Evolutionary conservation across 306 rosid genomes (phyloP).

Genomic region (Prunus kanzakura): DNA sequence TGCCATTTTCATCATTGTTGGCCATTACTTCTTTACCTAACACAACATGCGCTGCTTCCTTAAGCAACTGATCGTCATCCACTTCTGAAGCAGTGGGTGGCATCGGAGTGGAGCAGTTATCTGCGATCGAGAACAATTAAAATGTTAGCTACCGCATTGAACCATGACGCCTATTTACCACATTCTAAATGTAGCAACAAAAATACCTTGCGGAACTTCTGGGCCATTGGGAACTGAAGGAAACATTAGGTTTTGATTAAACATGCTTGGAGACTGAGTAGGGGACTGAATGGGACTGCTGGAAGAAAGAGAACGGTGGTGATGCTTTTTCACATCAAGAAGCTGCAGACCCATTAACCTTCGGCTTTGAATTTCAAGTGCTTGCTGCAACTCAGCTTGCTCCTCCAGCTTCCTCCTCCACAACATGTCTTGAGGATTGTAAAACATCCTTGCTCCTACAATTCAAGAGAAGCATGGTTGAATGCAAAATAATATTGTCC

Average conservation of each 20-base stretch:
- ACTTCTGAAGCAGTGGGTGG: conserved; percentile 25
- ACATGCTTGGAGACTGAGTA: conserved; percentile 56
- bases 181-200: not conserved
- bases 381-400: conserved; percentile 86
- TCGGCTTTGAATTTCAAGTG: conserved; percentile 83
- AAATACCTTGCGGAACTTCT: conserved; percentile 54
- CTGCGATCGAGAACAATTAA: conserved; percentile 36
- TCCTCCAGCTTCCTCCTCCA: conserved; percentile 94
- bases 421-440: conserved; percentile 75
- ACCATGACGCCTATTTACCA: not conserved
- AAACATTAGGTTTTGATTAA: conserved; percentile 42
- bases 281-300: conserved; percentile 83
- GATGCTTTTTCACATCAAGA: conserved; percentile 84
- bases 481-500: not conserved
- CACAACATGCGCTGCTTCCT: conserved; percentile 8
- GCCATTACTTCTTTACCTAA: conserved; percentile 35
- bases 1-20: conserved; percentile 35
- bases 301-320: conserved; percentile 60
- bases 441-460: conserved; percentile 76
- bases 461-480: not conserved
- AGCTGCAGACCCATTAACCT: conserved; percentile 86
- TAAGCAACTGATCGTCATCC: conserved; percentile 37
- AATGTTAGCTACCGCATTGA: not conserved
- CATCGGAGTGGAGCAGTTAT: conserved; percentile 36
- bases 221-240: conserved; percentile 48